Percentiles rank a stretch among this genome's conserved stretches.
These are phyloP conservation scores for Paramecium bursaria DNA, from an alignment of 73 alveolate genomes.

Conservation along the genomic window DNA sequence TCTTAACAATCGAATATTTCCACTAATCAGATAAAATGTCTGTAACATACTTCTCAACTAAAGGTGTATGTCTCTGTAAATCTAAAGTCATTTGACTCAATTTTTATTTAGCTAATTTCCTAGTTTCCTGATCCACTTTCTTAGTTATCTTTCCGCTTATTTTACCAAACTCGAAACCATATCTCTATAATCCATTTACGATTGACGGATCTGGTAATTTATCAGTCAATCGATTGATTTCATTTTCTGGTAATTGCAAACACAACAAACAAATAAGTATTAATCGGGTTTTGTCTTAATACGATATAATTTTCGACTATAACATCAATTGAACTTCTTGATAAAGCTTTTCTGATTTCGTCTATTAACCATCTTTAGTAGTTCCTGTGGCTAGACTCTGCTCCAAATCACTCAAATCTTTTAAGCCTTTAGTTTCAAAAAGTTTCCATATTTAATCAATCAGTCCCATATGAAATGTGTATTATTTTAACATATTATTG, in stretches of 20 bases:
- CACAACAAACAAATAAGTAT: neutral
- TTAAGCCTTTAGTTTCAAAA: constrained; percentile 36
- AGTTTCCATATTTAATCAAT: constrained; percentile 31
- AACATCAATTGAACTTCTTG: constrained; percentile 21
- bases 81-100: constrained; percentile 53
- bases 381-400: constrained; percentile 7
- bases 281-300: neutral
- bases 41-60: neutral
- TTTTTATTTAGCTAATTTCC: constrained; percentile 35
- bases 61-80: constrained; percentile 30
- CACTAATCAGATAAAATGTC: constrained; percentile 14
- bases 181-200: neutral
- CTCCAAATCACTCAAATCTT: constrained; percentile 7
- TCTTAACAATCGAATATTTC: neutral
- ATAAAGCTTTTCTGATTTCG: constrained; percentile 33
- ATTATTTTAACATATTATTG: neutral
- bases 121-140: constrained; percentile 12
- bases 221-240: neutral
- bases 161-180: constrained; percentile 15
- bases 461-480: constrained; percentile 24
- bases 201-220: neutral
- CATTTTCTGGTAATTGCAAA: constrained; percentile 14
- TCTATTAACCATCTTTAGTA: constrained; percentile 10
- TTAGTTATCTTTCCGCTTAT: neutral
- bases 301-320: constrained; percentile 3